Percentiles rank a stretch among this genome's conserved stretches.
phyloP scores from a whole-genome alignment of 768 basidiomycete genomes.

The Asterophora lycoperdoides region DNA sequence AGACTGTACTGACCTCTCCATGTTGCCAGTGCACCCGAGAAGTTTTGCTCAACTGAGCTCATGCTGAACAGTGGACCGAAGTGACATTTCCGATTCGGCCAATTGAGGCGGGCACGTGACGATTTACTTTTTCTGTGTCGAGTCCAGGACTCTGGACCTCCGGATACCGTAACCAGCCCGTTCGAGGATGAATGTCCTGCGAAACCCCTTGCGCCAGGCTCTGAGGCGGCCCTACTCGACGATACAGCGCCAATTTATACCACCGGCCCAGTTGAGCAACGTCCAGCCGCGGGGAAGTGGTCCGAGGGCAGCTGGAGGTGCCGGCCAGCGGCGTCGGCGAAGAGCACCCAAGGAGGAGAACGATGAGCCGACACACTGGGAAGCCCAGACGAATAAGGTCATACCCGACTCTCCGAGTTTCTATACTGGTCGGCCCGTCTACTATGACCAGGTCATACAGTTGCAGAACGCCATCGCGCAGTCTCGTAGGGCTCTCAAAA shows the following conservation, averaged over 20 bases:
- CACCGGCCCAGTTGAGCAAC: constrained; percentile 28
- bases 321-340: constrained; percentile 14
- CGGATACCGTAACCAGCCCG: background rate
- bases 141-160: no score
- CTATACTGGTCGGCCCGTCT: constrained; percentile 76
- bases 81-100: no score
- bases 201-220: constrained; percentile 18
- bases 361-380: constrained; percentile 8
- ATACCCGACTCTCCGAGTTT: constrained; percentile 70
- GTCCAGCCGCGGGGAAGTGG: constrained; percentile 2
- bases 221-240: constrained; percentile 22
- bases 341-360: constrained; percentile 14
- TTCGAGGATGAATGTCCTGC: constrained; percentile 26
- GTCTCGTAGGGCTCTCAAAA: constrained; percentile 55
- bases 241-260: constrained; percentile 27
- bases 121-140: constrained; percentile 12
- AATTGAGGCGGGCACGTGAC: constrained; percentile 23
- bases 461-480: constrained; percentile 62
- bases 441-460: constrained; percentile 65
- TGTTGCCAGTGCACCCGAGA: constrained; percentile 86
- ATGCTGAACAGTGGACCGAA: constrained; percentile 11
- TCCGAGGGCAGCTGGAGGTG: constrained; percentile 4
- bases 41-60: constrained; percentile 64
- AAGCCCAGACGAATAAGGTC: constrained; percentile 17
- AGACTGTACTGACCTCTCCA: constrained; percentile 70